phyloP scores from a whole-genome alignment of 2,329 filamentous ascomycete genomes.

The Fusarium denticulatum region DNA sequence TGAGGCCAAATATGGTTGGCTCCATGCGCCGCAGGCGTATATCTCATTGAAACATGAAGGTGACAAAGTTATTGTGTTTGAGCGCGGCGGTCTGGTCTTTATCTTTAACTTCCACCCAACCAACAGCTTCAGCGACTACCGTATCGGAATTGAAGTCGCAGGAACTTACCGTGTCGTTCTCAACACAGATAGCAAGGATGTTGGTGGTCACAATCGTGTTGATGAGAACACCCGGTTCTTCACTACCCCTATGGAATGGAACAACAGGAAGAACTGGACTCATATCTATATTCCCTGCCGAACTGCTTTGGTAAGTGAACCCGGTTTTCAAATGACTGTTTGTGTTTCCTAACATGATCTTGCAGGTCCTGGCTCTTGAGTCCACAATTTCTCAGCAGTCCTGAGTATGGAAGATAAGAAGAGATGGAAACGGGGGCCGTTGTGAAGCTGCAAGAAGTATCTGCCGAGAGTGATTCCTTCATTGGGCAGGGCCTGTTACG shows the following conservation, averaged over 20 bases:
- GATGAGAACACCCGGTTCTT: conserved; percentile 88
- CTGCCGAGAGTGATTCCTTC: not conserved
- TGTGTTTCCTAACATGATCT: not conserved
- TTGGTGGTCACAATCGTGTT: conserved; percentile 83
- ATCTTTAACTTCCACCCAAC: conserved; percentile 95
- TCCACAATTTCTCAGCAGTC: conserved; percentile 38
- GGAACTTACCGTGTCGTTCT: conserved; percentile 90
- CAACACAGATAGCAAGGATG: conserved; percentile 79
- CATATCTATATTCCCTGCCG: conserved; percentile 90
- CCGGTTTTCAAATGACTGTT: not conserved
- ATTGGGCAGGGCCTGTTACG: not conserved
- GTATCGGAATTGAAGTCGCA: conserved; percentile 83
- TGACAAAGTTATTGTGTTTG: conserved; percentile 96
- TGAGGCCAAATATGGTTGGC: conserved; percentile 91
- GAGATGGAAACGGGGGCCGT: not conserved
- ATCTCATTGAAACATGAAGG: conserved; percentile 92
- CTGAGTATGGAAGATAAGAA: not conserved
- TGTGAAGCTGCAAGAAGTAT: not conserved
- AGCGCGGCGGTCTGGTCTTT: conserved; percentile 88
- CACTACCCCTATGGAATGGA: conserved; percentile 91
- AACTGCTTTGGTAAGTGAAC: conserved; percentile 77
- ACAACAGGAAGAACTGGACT: conserved; percentile 86
- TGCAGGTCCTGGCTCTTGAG: conserved; percentile 63
- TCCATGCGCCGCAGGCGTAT: conserved; percentile 85
- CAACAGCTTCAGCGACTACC: conserved; percentile 89